phyloP scores from a whole-genome alignment of 1,284 basidiomycete species.

The Cystobasidium pallidum region DNA sequence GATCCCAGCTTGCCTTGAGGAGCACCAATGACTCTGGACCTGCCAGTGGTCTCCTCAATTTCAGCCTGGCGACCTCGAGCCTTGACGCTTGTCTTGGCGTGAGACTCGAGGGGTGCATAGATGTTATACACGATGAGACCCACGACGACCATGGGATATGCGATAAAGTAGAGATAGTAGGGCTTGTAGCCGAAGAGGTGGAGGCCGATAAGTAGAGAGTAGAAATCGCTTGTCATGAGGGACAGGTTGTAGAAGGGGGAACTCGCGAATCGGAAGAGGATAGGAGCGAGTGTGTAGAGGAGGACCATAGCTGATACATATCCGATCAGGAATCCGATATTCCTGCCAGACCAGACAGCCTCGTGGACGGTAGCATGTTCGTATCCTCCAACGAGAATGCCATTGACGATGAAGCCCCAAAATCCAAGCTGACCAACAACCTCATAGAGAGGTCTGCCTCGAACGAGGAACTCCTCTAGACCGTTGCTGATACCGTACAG shows the following conservation, averaged over 20 bases:
- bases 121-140: constrained; percentile 49
- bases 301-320: constrained; percentile 73
- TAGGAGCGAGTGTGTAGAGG: constrained; percentile 78
- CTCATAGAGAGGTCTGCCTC: constrained; percentile 76
- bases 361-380: constrained; percentile 70
- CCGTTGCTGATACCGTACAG: constrained; percentile 84
- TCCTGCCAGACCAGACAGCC: constrained; percentile 71
- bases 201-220: constrained; percentile 75
- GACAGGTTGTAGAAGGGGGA: constrained; percentile 49
- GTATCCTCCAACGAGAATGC: constrained; percentile 70
- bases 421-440: constrained; percentile 67
- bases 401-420: constrained; percentile 77
- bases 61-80: constrained; percentile 47
- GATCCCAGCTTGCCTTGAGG: constrained; percentile 40
- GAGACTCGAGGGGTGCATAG: constrained; percentile 46
- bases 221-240: constrained; percentile 80
- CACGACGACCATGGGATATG: constrained; percentile 47
- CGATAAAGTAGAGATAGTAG: constrained; percentile 44
- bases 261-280: constrained; percentile 78
- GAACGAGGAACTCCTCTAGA: constrained; percentile 81
- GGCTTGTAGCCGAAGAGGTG: constrained; percentile 56
- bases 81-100: constrained; percentile 46
- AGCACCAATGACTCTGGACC: constrained; percentile 45
- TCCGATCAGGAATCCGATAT: constrained; percentile 71
- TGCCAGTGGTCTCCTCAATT: constrained; percentile 43